phyloP scores from a whole-genome alignment of 208 protist genomes.

The Trypanosoma vivax region DNA sequence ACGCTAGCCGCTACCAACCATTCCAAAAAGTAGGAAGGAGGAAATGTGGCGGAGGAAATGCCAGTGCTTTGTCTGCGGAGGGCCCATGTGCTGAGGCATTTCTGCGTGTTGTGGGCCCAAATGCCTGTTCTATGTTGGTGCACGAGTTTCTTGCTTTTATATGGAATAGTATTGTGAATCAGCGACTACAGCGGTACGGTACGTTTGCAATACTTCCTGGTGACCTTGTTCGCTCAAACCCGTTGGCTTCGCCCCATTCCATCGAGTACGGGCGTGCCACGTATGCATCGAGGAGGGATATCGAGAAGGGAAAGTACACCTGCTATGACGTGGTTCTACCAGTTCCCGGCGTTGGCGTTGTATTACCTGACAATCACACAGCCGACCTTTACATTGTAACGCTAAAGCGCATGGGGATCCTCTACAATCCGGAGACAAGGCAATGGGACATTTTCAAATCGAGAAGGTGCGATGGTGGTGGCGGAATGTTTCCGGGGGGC shows the following conservation, averaged over 20 bases:
- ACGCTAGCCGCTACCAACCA: neutral
- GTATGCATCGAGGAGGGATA: slow-evolving; percentile 33
- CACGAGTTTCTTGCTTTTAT: slow-evolving; percentile 84
- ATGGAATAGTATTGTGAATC: slow-evolving; percentile 86
- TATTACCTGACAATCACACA: slow-evolving; percentile 82
- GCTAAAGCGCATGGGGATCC: slow-evolving; percentile 68
- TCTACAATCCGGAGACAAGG: slow-evolving; percentile 66
- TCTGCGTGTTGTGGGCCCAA: slow-evolving; percentile 63
- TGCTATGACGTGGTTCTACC: slow-evolving; percentile 73
- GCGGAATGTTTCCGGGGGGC: neutral
- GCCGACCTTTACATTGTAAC: slow-evolving; percentile 78
- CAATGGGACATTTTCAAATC: slow-evolving; percentile 77
- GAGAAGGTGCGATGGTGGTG: slow-evolving; percentile 1
- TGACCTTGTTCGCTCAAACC: slow-evolving; percentile 57
- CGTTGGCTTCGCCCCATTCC: slow-evolving; percentile 18
- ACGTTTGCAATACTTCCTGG: slow-evolving; percentile 77
- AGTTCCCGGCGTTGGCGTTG: slow-evolving; percentile 59
- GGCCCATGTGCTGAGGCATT: slow-evolving; percentile 83
- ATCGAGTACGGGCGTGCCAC: slow-evolving; percentile 15
- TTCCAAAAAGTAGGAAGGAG: neutral
- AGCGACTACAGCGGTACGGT: slow-evolving; percentile 79
- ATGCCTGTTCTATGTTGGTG: slow-evolving; percentile 62
- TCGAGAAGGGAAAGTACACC: slow-evolving; percentile 49
- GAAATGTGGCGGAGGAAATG: no score
- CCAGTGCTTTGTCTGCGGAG: neutral